Evolutionary conservation across 1,139 yeast genomes (phyloP), one percentile per base, ranked within the genome.

Genomic region (Pichia sp.): DNA sequence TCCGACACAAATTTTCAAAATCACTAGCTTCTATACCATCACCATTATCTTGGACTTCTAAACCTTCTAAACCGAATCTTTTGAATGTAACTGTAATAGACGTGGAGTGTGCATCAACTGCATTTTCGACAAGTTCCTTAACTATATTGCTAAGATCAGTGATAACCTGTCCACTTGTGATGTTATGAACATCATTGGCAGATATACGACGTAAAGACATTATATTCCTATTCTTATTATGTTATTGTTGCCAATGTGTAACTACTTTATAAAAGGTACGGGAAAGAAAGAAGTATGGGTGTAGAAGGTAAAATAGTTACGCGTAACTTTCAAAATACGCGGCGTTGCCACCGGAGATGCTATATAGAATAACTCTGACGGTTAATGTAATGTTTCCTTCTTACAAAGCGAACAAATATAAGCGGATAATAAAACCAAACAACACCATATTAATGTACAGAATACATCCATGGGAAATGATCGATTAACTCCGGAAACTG

Each of bases 91-190:
- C 41, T 15, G 68, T 68, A 9, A 91, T 68, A 44, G 88, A 95
- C 22, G 93, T 71, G 42, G 77, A 76, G 1, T 79, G 71, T 21
- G 95, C 77, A 66, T 91, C 98, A 10, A 93, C 70, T 38, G 95
- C 71, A 62, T 93, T 93, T 59, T 93, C 99, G 2, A 93, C 73
- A 11, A 91, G 68, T 63, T 93, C 99, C 61, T 93, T 93, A 31
- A 85, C 81, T 0, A 88, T 85, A 1, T 91, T 79, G 0, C 79
- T 72, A 34, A 93, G 67, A 58, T 88, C 96, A 8, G 83, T 78
- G 21, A 93, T 86, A 18, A 93, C 98, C 64, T 93, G 98, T 0
- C 97, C 97, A 0, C 97, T 88, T 0, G 97, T 89, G 48, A 93
- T 79, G 51, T 76, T 73, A 55, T 86, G 89, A 10, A 90, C 74